These are phyloP conservation scores for Arthrobotrys sphaeroides DNA, from an alignment of 2,329 filamentous ascomycete species.

Conservation along the genomic window DNA sequence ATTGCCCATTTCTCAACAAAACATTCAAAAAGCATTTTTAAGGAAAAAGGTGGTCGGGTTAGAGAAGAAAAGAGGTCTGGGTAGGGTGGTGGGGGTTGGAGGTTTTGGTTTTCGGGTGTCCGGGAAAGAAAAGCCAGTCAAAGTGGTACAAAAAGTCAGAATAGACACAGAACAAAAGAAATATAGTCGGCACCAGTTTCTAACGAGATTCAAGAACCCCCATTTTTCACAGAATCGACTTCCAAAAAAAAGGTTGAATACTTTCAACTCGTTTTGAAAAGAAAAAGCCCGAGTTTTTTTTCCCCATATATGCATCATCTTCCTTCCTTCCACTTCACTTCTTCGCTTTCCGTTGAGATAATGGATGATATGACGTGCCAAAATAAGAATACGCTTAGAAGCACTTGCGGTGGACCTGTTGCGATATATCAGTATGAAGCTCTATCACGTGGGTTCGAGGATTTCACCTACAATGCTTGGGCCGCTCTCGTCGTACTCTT, in stretches of 20 bases:
- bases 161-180: conserved; percentile 35
- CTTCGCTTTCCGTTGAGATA: conserved; percentile 55
- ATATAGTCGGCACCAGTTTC: conserved; percentile 25
- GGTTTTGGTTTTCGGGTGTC: conserved; percentile 35
- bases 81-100: neutral
- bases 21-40: conserved; percentile 54
- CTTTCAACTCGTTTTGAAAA: conserved; percentile 35
- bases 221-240: conserved; percentile 34
- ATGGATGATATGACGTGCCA: conserved; percentile 54
- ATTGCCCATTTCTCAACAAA: conserved; percentile 54
- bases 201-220: conserved; percentile 31
- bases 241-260: conserved; percentile 42
- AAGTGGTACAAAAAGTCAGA: conserved; percentile 21
- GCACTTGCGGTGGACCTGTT: conserved; percentile 58
- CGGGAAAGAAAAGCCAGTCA: conserved; percentile 43
- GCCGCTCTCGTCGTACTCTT: conserved; percentile 99
- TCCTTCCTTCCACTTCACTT: conserved; percentile 29
- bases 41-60: conserved; percentile 17
- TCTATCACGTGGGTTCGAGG: neutral
- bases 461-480: conserved; percentile 98
- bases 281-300: conserved; percentile 22
- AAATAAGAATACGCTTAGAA: conserved; percentile 57
- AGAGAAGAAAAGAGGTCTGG: conserved; percentile 1
- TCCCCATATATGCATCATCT: conserved; percentile 33
- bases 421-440: conserved; percentile 4